These are phyloP conservation scores for Evansstolkia leycettana DNA, from an alignment of 495 filamentous ascomycete genomes.

Conservation along the genomic window DNA sequence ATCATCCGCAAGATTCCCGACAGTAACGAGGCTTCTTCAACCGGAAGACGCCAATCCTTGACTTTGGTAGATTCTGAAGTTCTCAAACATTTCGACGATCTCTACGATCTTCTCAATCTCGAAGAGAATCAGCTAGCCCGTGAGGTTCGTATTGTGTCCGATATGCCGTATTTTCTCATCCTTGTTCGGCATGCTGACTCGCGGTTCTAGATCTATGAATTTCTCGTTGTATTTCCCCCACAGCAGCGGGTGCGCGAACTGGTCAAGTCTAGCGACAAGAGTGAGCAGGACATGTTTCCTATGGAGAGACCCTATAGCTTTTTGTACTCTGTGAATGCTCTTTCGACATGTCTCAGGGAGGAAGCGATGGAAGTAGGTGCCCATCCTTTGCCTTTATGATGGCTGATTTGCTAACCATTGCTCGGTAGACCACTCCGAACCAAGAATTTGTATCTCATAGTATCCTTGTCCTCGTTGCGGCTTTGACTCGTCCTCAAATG, in stretches of 20 bases:
- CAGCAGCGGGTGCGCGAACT: constrained; percentile 47
- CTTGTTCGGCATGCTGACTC: neutral
- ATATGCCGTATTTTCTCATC: neutral
- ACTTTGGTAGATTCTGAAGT: constrained; percentile 60
- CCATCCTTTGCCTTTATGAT: neutral
- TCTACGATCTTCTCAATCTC: constrained; percentile 72
- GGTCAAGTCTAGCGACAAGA: constrained; percentile 40
- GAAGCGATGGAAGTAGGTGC: constrained; percentile 27
- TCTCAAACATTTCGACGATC: constrained; percentile 69
- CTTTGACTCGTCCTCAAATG: constrained; percentile 27
- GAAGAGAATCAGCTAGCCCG: constrained; percentile 59
- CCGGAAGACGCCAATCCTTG: constrained; percentile 20
- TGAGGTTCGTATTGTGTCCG: constrained; percentile 34
- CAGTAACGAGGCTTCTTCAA: constrained; percentile 16
- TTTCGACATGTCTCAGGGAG: constrained; percentile 39
- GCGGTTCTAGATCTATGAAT: constrained; percentile 51
- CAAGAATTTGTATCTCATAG: constrained; percentile 31
- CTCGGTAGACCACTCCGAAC: constrained; percentile 17
- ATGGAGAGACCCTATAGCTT: constrained; percentile 58
- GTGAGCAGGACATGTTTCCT: constrained; percentile 52
- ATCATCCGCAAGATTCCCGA: constrained; percentile 37
- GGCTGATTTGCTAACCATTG: constrained; percentile 2
- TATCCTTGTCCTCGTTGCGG: constrained; percentile 25
- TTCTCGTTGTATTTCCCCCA: constrained; percentile 60
- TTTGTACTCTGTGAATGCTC: constrained; percentile 58